Base-by-base conservation (phyloP, 345 rosid genomes). In the Pelargonium nanum region DNA sequence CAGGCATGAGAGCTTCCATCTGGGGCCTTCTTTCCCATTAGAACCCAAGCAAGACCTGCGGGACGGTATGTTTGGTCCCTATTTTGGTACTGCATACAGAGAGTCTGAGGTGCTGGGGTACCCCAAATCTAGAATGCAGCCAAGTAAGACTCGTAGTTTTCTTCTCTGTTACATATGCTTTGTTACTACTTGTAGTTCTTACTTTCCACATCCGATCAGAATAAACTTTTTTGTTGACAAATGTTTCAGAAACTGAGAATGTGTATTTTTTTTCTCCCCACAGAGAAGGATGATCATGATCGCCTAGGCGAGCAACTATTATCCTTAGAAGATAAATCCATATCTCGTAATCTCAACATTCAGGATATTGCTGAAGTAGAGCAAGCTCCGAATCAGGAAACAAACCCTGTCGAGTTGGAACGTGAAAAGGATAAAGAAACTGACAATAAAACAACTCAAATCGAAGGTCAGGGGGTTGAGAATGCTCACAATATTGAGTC, bases 1-100 rank as follows among this genome's bases (percentile, higher is more conserved):
- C 70, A 83, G 94, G 71, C 96, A 93, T 53, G 88, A 83, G 79
- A 85, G 97, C 80, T 85, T 87, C 70, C 70, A 63, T 57, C 70
- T 44, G 2, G 76, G 78, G 51, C 70, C 78, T 50, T 65, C 71
- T 57, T 73, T 61, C 61, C 61, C 79, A 10, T 45, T 75, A 19
- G 79, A 73, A 19, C 50, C 60, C 53, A 65, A 44, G 21, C 74
- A 74, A 17, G 82, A 84, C 50, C 72, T 57, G 1, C 52, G 19
- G 21, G 22, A 53, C 24, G 25, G 57, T 20, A 64, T 25, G 1
- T 53, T 59, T 17, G 61, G 22, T 30, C 25, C 61, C 21, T 26
- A 19, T 65, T 59, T 22, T 23, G 22, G 60, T 22, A 1, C 24
- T 6, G 70, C 70, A 21, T 53, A 55, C 55, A 66, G 60, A 63